phyloP scores from a whole-genome alignment of 306 rosid genomes.

The Potentilla sterilis region DNA sequence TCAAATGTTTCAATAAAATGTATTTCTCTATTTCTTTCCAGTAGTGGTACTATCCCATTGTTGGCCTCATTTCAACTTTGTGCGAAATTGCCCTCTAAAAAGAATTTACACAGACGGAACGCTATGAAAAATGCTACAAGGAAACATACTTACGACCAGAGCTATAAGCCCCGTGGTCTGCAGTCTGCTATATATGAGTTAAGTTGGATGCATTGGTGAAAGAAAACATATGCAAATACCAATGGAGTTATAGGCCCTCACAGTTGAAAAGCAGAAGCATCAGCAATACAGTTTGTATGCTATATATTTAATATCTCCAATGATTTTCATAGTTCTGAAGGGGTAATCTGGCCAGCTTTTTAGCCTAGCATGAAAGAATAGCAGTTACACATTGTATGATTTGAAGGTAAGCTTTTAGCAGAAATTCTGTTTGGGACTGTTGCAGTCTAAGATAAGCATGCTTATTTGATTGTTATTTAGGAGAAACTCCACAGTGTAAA shows the following conservation, averaged over 20 bases:
- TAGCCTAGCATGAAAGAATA: background rate
- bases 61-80: background rate
- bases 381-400: background rate
- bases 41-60: background rate
- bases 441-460: too few relatives aligned
- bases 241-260: background rate
- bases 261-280: background rate
- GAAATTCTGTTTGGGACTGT: background rate
- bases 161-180: background rate
- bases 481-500: background rate
- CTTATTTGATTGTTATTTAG: background rate
- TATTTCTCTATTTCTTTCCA: background rate
- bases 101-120: background rate
- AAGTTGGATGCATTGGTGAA: background rate
- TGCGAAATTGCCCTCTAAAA: background rate
- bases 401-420: background rate
- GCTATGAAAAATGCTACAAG: background rate
- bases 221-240: background rate
- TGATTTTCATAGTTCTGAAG: background rate
- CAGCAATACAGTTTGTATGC: background rate
- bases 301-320: background rate
- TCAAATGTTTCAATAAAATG: background rate
- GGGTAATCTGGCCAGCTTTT: background rate
- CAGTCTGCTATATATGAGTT: background rate
- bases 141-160: background rate